phyloP scores from a whole-genome alignment of 495 filamentous ascomycete genomes.

The Trichocladium uniseriatum region DNA sequence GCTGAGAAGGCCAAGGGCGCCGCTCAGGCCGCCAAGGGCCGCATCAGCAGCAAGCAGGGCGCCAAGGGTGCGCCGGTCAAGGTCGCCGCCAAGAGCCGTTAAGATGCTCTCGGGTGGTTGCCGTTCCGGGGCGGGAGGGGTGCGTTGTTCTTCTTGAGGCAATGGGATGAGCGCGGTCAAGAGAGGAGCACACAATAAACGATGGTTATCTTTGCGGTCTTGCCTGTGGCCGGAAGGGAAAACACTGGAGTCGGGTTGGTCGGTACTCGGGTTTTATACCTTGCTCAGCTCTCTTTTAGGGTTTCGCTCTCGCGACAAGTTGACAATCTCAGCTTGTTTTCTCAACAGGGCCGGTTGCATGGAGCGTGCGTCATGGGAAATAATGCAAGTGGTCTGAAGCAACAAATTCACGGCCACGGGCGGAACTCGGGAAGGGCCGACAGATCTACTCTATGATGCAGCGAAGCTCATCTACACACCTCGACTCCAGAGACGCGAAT shows the following conservation, averaged over 20 bases:
- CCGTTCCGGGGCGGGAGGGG: conserved; percentile 8
- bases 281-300: conserved; percentile 26
- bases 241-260: conserved; percentile 29
- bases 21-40: conserved; percentile 57
- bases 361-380: conserved; percentile 20
- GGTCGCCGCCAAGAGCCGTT: conserved; percentile 81
- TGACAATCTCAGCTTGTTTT: conserved; percentile 20
- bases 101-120: conserved; percentile 33
- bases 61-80: conserved; percentile 84
- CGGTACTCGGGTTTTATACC: conserved; percentile 27
- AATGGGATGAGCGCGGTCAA: conserved; percentile 7
- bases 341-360: conserved; percentile 26
- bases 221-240: conserved; percentile 20
- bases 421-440: neutral
- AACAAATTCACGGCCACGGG: neutral
- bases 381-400: conserved; percentile 19
- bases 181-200: conserved; percentile 16
- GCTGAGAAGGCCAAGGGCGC: conserved; percentile 97
- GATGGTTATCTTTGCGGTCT: conserved; percentile 20
- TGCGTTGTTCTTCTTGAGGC: conserved; percentile 12
- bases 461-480: neutral
- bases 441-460: neutral
- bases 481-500: conserved; percentile 5
- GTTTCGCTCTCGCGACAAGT: conserved; percentile 22
- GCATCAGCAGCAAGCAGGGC: conserved; percentile 91